Base-by-base conservation (phyloP, 116 monocot genomes). In the Cymodocea nodosa region DNA sequence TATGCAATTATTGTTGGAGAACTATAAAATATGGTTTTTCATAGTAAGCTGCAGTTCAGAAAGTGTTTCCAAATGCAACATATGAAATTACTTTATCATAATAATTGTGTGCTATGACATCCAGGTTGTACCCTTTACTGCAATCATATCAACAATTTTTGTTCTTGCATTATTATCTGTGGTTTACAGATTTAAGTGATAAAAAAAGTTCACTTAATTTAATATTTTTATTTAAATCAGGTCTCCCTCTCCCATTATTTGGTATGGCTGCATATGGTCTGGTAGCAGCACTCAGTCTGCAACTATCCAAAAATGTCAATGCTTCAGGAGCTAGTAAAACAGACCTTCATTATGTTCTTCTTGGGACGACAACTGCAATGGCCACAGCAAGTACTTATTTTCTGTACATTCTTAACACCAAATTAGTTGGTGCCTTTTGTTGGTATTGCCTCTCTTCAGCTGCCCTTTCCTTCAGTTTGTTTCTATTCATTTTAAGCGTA, bases 381-480 rank as follows among this genome's bases (percentile, higher is more conserved):
- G 98, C 92, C 63, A 72, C 86, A 57, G 83, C 92, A 54, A 98
- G 98, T 84, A 81, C 86, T 78, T 98, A 90, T 79, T 98, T 98
- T 76, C 81, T 98, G 53, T 98, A 92, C 56, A 63, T 98, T 71
- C 73, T 98, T 39, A 86, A 69, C 65, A 92, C 92, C 15, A 78
- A 80, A 58, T 84, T 98, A 56, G 74, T 80, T 9, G 92, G 98
- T 64, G 50, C 82, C 25, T 66, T 78, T 44, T 98, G 98, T 77
- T 65, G 81, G 11, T 98, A 98, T 53, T 98, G 92, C 68, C 74
- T 98, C 14, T 36, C 80, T 36, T 98, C 92, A 60, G 92, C 80
- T 55, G 52, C 72, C 68, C 59, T 98, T 56, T 98, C 98, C n/a
- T 92, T 98, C 69, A 84, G 74, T 76, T 73, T 92, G 65, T 84